Base-by-base conservation (phyloP, 768 basidiomycete genomes). In the Pisolithus albus region DNA sequence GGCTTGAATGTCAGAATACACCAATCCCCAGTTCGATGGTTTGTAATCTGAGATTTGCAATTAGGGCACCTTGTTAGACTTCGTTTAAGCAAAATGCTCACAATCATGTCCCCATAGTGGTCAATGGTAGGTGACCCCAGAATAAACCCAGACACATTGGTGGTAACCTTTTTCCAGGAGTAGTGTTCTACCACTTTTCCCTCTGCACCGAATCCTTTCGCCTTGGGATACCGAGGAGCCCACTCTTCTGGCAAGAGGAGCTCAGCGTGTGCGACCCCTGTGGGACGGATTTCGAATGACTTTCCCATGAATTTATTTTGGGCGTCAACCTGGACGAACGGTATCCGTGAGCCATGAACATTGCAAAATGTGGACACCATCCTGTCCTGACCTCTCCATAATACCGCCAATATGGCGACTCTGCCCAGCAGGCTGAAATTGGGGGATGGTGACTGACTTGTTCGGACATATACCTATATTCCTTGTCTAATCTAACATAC, bases 371-470 rank as follows among this genome's bases (percentile, higher is more conserved):
- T n/a, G 37, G 34, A 2, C 8, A 0, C 2, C 13, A 13, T 34
- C 34, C 68, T 11, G 58, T 34, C 34, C 68, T 11, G 58, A 84
- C 86, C 74, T 92, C 89, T 60, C 93, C 92, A 56, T 79, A 96
- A 66, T 96, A 98, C 52, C 83, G 80, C 92, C 92, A 98, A 38
- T 72, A 69, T 0, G 90, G 89, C 0, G 88, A 84, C 67, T 98
- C 93, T 1, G 88, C 88, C 83, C 89, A 95, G 66, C 94, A 97
- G 7, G 94, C 93, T 4, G 91, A 92, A 46, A 97, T 92, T 0
- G 94, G 94, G 5, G 95, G 95, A 67, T 97, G 95, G 67, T 97
- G 94, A 62, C 87, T 92, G 55, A 98, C 95, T 77, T 98, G 94
- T 64, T 99, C 95, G 1, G 91, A 92, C 34, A 95, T 70, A 63